Base-by-base conservation (phyloP, 1,284 basidiomycete species). In the Malassezia obtusa region DNA sequence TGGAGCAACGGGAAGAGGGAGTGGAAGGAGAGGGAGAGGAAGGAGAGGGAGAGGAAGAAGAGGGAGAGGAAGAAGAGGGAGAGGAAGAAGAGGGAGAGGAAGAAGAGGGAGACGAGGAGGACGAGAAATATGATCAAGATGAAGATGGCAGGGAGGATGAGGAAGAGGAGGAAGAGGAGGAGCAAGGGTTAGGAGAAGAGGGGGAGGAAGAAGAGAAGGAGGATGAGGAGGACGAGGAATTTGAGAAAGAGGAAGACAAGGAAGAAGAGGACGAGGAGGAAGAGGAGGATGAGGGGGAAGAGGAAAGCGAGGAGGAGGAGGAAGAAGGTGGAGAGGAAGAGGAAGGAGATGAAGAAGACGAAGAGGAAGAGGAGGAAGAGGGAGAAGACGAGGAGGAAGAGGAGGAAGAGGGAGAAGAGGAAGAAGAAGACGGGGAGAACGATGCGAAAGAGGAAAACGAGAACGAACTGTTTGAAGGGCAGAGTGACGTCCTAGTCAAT, bases 191-290 rank as follows among this genome's bases (percentile, higher is more conserved):
- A 9, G 31, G 24, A 11, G 40, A 52, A 14, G 49, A 17, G 12
- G 38, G 21, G 26, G 46, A 37, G 4, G 28, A 14, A 9, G 10
- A 4, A 15, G 35, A 38, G 2, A 28, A 31, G 3, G 35, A 26
- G 6, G 37, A 38, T 10, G 22, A 37, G n/a, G 22, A 35, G 1
- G 38, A 41, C 14, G 39, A 41, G 7, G 48, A 49, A 10, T 14
- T 25, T 4, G 32, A 47, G n/a, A 12, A 30, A 12, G 28, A 30
- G 12, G 28, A 30, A 12, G 28, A 30, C 6, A 33, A 19, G 19
- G 45, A 46, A 35, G 45, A 25, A 3, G 35, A 46, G 21, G 32
- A 36, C 19, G 31, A 35, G 17, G 45, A 26, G 45, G 45, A 36
- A 3, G 32, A 46, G 30, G 31, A 24, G 11, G 22, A 36, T 7